Evolutionary conservation across 2,329 filamentous ascomycete species (phyloP), one percentile per base, ranked within the genome.

Genomic region (Teratosphaeria viscida): DNA sequence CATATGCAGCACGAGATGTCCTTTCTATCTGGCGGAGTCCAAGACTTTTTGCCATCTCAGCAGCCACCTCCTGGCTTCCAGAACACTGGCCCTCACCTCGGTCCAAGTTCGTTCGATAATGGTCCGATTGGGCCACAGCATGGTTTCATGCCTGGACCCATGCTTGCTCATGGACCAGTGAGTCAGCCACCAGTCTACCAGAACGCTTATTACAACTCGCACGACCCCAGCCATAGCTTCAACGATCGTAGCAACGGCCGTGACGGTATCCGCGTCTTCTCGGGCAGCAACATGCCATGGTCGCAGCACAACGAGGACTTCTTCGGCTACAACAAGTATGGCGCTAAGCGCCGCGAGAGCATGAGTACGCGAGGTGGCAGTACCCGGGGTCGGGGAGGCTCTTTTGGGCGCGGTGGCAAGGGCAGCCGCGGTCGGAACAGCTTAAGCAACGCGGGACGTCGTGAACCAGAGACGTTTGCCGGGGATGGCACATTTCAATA

Each of bases 401-500:
- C 19, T 12, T 32, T 52, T 27, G 57, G 57, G 23, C 19, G 55
- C 23, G 32, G 55, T 32, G 39, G 19, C 32, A 58, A 55, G 34
- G 47, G 52, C 34, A 60, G 60, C 52, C 37, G 47, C 8, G 58
- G 60, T 11, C 52, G 56, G 16, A 58, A 56, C 58, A 61, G 58
- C 49, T 57, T 61, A 55, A 39, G 29, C 29, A 47, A 34, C n/a
- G 59, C 26, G 5, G 54, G 56, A 7, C 43, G 16, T 56, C 55
- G 55, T 32, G 37, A 23, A 12, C 16, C 16, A 7, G 35, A 57
- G 10, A 57, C 52, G 39, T 52, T 52, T 27, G 26, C 55, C 27
- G 39, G 37, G 11, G 29, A 57, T 34, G 37, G 55, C 37, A 14
- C 11, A 16, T 49, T 49, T 37, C 43, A 49, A 19, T n/a, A 49